Conservation (phyloP, 345 rosid species). For the Hibiscus tridactylites region DNA sequence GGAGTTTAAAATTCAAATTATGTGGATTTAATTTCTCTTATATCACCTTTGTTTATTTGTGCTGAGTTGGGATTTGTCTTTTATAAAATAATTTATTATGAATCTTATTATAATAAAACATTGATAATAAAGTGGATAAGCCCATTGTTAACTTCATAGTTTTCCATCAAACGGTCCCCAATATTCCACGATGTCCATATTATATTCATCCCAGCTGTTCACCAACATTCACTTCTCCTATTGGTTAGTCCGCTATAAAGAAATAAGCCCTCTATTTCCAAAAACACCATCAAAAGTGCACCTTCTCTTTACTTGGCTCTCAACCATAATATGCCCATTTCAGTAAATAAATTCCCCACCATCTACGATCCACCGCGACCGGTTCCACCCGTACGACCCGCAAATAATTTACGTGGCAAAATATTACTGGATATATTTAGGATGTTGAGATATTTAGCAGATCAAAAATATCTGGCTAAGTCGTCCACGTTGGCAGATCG, state of each 20-base stretch:
- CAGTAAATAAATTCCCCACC: not conserved
- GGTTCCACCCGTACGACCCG: not conserved
- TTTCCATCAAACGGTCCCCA: slow-evolving; percentile 14
- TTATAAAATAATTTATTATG: no score
- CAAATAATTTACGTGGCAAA: slow-evolving; percentile 10
- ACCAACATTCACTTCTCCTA: slow-evolving; percentile 18
- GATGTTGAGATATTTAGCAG: slow-evolving; percentile 42
- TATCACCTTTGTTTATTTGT: no score
- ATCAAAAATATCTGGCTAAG: slow-evolving; percentile 67
- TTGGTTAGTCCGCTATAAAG: slow-evolving; percentile 20
- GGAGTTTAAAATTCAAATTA: no score
- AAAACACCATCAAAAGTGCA: slow-evolving; percentile 20
- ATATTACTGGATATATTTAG: not conserved
- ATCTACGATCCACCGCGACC: not conserved
- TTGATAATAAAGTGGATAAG: not conserved
- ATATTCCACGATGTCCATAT: not conserved
- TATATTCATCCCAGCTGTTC: not conserved
- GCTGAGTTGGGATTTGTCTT: no score
- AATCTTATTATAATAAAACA: no score
- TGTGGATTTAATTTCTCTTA: no score
- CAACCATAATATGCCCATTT: not conserved
- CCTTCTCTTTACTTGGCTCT: slow-evolving; percentile 14
- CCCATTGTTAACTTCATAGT: no score
- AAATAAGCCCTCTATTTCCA: slow-evolving; percentile 13
- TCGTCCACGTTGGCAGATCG: slow-evolving; percentile 71